These are phyloP conservation scores for Venturia asperata DNA, from an alignment of 2,329 filamentous ascomycete genomes.

Conservation along the genomic window DNA sequence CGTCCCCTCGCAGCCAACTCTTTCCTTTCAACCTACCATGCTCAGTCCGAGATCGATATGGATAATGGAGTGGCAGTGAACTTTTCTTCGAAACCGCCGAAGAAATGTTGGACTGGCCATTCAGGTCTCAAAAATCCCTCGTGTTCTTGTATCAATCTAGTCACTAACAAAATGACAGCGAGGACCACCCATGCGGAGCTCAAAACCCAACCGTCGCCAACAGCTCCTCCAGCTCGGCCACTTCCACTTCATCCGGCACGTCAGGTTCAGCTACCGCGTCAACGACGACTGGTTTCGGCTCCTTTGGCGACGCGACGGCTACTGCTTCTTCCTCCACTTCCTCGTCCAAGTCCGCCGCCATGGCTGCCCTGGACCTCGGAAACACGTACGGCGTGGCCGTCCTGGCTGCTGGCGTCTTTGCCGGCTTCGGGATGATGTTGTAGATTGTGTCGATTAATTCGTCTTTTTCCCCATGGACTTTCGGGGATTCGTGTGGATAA, in stretches of 20 bases:
- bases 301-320: slow-evolving; percentile 14
- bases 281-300: slow-evolving; percentile 8
- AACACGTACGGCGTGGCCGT: slow-evolving; percentile 18
- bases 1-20: background rate
- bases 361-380: slow-evolving; percentile 14
- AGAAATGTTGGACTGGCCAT: background rate
- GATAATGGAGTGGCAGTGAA: background rate
- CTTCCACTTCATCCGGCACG: slow-evolving; percentile 32
- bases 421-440: slow-evolving; percentile 19
- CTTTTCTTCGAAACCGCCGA: background rate
- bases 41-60: background rate
- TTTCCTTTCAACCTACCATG: background rate
- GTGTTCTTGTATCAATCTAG: no score
- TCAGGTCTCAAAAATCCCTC: background rate
- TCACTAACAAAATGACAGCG: slow-evolving; percentile 22
- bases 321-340: background rate
- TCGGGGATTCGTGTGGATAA: background rate
- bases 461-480: background rate
- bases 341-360: background rate
- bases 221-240: slow-evolving; percentile 43
- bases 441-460: background rate
- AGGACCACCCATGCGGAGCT: slow-evolving; percentile 67
- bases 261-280: slow-evolving; percentile 9
- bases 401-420: slow-evolving; percentile 19
- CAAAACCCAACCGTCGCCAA: slow-evolving; percentile 56